Evolutionary conservation across 164 flowering plant genomes (phyloP).

Genomic region (Liquidambar formosana): DNA sequence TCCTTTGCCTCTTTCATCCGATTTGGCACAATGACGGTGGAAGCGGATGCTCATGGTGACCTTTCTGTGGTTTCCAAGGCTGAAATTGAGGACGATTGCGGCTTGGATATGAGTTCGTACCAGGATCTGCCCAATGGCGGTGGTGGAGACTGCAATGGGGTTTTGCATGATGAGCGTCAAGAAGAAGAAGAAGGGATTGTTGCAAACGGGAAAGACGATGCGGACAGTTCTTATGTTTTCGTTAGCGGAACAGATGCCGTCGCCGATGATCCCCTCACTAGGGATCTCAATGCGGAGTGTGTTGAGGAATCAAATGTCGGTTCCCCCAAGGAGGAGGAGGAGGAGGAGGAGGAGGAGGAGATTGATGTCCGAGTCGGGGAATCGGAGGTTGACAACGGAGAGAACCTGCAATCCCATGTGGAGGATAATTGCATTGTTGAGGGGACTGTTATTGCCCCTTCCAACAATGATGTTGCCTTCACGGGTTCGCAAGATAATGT

Average conservation of each 20-base stretch:
- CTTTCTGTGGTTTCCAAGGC: background rate
- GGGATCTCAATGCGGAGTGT: conserved; percentile 11
- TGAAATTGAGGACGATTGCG: background rate
- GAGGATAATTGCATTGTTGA: background rate
- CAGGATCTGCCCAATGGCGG: conserved; percentile 5
- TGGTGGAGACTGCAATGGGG: conserved; percentile 8
- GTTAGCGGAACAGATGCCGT: conserved; percentile 15
- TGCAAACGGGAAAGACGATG: conserved; percentile 1
- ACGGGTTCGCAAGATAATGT: no score
- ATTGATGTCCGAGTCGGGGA: background rate
- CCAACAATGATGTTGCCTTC: no score
- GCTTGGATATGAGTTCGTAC: background rate
- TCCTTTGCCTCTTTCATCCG: background rate
- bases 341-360: no score
- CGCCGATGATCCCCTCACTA: background rate
- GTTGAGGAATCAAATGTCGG: background rate
- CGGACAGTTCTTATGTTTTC: conserved; percentile 38
- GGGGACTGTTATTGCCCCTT: background rate
- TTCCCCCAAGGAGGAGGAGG: background rate
- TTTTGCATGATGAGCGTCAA: background rate
- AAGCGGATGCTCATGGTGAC: conserved; percentile 10
- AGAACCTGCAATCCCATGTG: background rate
- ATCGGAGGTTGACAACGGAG: background rate
- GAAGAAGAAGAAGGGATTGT: background rate
- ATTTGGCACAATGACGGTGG: conserved; percentile 23